Evolutionary conservation across 169 alveolate species (phyloP), one percentile per base, ranked within the genome.

Genomic region (Eimeria falciformis): DNA sequence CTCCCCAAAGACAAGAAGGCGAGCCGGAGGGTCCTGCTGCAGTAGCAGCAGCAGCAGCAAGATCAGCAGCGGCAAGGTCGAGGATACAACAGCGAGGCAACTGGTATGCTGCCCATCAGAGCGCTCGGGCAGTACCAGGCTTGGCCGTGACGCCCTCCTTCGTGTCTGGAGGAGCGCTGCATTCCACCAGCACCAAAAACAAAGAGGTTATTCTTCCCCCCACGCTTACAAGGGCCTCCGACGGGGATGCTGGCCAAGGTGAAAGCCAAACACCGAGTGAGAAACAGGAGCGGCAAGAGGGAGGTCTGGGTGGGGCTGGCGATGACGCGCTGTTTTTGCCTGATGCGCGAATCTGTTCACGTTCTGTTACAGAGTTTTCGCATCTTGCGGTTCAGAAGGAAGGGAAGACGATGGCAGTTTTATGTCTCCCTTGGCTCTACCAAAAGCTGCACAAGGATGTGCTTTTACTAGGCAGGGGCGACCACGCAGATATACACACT

Each of bases 141-240:
- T 50, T 33, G 2, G 18, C 82, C 25, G 55, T 37, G 23, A 43
- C 75, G 3, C 53, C 92, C 27, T 33, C 46, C 50, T 85, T 85
- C 62, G 92, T 85, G 17, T 47, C 92, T 2, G 92, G 92, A 5
- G 92, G 92, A 0, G 50, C 92, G 12, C 92, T 85, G 9, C 92
- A 85, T n/a, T 85, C 92, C 27, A 85, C 79, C 40, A 85, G 92
- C 84, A 85, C 92, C 1, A 75, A 85, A 55, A 85, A 85, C 83
- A 40, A 85, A 25, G 82, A 53, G 5, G 92, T 85, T 6, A 4
- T 66, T 0, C 55, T 85, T 37, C 92, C 92, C 40, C 92, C 92
- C 4, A 53, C 84, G 0, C 83, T 85, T 3, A 65, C 84, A 33
- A 58, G 65, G 27, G 55, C 27, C n/a, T 17, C 65, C 53, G 40